Percentiles rank a stretch among this genome's conserved stretches.
These are phyloP conservation scores for Plasmodium knowlesi DNA, from an alignment of 169 alveolate genomes.

Conservation along the genomic window DNA sequence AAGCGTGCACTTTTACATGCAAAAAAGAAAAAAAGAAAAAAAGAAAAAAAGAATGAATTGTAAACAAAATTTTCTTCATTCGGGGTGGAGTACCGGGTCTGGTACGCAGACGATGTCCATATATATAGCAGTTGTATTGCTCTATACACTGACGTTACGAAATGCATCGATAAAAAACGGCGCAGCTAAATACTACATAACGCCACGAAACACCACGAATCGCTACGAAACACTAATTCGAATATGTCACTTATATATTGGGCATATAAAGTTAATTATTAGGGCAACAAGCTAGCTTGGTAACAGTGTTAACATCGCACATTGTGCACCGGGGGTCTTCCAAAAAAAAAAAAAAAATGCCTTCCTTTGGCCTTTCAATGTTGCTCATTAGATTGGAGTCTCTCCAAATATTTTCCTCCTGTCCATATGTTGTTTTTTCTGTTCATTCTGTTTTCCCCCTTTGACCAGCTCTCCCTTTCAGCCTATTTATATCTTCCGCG, in stretches of 20 bases:
- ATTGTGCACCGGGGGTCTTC: neutral
- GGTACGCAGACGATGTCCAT: neutral
- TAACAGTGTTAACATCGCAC: neutral
- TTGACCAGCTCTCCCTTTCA: neutral
- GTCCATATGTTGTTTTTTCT: neutral
- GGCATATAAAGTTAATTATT: neutral
- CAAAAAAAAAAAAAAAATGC: neutral
- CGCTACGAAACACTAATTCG: neutral
- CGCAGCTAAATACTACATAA: neutral
- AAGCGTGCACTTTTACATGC: neutral
- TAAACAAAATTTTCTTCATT: neutral
- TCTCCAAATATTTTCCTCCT: neutral
- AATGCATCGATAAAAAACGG: neutral
- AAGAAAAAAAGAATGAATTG: neutral
- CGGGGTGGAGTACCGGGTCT: neutral
- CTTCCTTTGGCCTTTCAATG: neutral
- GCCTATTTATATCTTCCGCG: neutral
- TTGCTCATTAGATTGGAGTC: neutral
- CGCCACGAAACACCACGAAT: neutral
- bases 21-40: neutral
- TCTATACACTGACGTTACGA: neutral
- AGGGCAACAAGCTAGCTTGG: neutral
- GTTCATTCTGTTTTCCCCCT: neutral
- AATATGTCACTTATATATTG: neutral
- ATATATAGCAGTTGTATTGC: neutral